Evolutionary conservation across 2,329 filamentous ascomycete genomes (phyloP), one percentile per base, ranked within the genome.

Genomic region (Stagonosporopsis vannaccii): DNA sequence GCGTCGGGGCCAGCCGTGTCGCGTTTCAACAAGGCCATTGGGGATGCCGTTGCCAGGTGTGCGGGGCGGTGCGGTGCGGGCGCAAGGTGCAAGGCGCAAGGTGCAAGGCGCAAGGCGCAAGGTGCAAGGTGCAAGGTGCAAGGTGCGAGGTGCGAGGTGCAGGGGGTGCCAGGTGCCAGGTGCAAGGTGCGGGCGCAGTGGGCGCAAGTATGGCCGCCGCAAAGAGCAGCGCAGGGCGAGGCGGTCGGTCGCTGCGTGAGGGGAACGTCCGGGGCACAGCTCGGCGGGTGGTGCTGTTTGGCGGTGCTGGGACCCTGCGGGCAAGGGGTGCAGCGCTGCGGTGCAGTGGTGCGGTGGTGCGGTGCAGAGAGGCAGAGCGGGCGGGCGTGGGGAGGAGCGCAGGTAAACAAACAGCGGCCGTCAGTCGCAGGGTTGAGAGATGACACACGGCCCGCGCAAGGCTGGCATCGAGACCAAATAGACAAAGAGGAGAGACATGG

Each of bases 11-110:
- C 58, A 42, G 60, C 59, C 30, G 47, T 6, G 44, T 68, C 61
- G 56, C 58, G 63, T 60, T 72, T 68, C 44, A 66, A 60, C 36
- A 63, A 58, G 59, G 69, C 70, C 71, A 72, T 73, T 61, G 66
- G 59, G 45, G 56, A 51, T 47, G 47, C 59, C 30, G 39, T 37
- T 15, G 30, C 12, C 30, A 15, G 30, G 30, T 32, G 30, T 3
- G 30, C 4, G 30, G 30, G 30, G 30, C 12, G 13, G 30, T n/a
- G 26, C 26, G 26, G 30, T 15, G 30, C 13, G 30, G 30, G 12
- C 6, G 30, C 13, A 6, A 8, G 28, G 28, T 30, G 9, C 28
- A 30, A 30, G 28, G 28, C 12, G 9, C 28, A 30, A 12, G 28
- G 28, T 9, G 28, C 28, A 30, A 12, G 28, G 28, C 12, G 28